Evolutionary conservation across 257 asterid species (phyloP).

Genomic region (Capsicum chinense): DNA sequence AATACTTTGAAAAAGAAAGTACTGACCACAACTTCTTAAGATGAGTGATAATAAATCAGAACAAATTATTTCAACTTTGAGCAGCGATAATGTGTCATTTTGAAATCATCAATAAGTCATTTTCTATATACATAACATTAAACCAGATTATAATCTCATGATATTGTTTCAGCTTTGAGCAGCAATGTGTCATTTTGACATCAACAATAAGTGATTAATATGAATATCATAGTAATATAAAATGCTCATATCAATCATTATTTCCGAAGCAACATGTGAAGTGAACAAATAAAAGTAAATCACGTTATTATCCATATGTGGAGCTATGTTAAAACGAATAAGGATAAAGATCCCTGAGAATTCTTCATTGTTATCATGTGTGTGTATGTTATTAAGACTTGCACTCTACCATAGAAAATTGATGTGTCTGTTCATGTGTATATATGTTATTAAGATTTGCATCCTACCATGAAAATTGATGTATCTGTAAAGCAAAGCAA

Average conservation of each 20-base stretch:
- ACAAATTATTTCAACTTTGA: background rate
- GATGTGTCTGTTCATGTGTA: background rate
- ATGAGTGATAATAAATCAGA: background rate
- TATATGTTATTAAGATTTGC: background rate
- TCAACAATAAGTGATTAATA: background rate
- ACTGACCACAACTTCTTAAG: no score
- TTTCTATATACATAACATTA: background rate
- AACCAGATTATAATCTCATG: background rate
- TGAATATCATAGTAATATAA: no score
- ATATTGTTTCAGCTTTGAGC: background rate
- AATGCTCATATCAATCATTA: no score
- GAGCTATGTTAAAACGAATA: background rate
- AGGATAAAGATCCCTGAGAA: background rate
- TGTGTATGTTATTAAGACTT: background rate
- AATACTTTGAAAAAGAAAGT: no score
- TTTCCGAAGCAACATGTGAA: no score
- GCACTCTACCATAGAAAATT: background rate
- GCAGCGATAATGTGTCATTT: background rate
- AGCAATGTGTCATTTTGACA: background rate
- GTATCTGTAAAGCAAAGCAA: background rate
- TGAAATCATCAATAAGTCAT: slow-evolving; percentile 15
- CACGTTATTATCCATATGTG: background rate
- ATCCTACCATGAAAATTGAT: background rate
- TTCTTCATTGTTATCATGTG: background rate
- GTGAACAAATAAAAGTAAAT: background rate